Evolutionary conservation across 257 asterid species (phyloP).

Genomic region (Oldenlandia corymbosa): DNA sequence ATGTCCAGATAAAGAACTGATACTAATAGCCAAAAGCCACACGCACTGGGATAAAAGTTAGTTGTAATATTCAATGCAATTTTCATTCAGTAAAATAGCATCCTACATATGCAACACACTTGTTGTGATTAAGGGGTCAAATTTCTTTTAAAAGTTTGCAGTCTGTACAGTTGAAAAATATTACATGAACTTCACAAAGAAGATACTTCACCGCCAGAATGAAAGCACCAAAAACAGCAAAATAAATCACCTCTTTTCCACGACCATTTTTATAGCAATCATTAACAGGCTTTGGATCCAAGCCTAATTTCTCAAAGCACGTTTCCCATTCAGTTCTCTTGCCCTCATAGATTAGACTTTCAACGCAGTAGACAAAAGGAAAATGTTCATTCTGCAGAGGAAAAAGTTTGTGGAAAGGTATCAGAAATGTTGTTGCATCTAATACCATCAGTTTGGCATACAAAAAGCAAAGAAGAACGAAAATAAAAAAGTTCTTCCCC

Average conservation of each 20-base stretch:
- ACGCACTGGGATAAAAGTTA: too few relatives aligned
- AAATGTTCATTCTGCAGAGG: constrained; percentile 66
- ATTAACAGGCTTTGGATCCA: constrained; percentile 57
- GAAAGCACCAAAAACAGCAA: not conserved
- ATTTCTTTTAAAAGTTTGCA: too few relatives aligned
- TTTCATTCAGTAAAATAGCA: too few relatives aligned
- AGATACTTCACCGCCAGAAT: not conserved
- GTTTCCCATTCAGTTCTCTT: constrained; percentile 73
- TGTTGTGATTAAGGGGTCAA: too few relatives aligned
- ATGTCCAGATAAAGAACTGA: too few relatives aligned
- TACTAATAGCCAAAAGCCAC: too few relatives aligned
- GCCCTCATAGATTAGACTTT: constrained; percentile 52
- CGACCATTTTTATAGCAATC: constrained; percentile 50
- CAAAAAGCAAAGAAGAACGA: not conserved
- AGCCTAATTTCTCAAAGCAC: constrained; percentile 63
- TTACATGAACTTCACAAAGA: not conserved
- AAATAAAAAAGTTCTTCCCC: not conserved
- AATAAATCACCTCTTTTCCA: constrained; percentile 61
- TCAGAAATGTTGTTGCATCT: not conserved
- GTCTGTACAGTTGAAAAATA: not conserved
- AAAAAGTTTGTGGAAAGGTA: constrained; percentile 10
- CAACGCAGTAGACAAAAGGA: constrained; percentile 83
- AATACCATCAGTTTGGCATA: not conserved
- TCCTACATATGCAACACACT: too few relatives aligned
- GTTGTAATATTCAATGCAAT: too few relatives aligned